phyloP scores from a whole-genome alignment of 805 yeast genomes.

The Candida koratica region DNA sequence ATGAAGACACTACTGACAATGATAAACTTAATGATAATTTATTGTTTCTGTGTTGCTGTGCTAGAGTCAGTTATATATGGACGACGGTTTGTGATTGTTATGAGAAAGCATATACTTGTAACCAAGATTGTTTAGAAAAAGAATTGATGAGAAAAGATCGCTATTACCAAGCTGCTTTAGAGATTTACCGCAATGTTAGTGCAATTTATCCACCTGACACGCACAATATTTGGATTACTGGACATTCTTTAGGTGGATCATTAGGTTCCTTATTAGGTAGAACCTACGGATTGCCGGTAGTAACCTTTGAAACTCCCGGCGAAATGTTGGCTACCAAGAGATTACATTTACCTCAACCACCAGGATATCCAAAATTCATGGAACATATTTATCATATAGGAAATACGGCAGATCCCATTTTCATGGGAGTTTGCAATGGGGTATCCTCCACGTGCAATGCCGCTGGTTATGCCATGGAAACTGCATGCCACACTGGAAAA shows the following conservation, averaged over 20 bases:
- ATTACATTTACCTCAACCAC: slow-evolving; percentile 88
- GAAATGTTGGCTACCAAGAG: slow-evolving; percentile 79
- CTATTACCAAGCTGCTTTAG: slow-evolving; percentile 76
- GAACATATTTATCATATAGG: slow-evolving; percentile 95
- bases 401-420: slow-evolving; percentile 95
- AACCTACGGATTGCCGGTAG: slow-evolving; percentile 86
- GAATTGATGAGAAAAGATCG: slow-evolving; percentile 72
- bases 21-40: slow-evolving; percentile 87
- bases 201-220: slow-evolving; percentile 55
- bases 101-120: slow-evolving; percentile 77
- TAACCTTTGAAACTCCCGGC: slow-evolving; percentile 91
- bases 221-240: slow-evolving; percentile 82
- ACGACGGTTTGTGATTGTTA: slow-evolving; percentile 94
- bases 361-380: slow-evolving; percentile 71
- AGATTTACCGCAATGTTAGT: slow-evolving; percentile 71
- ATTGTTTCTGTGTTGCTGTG: slow-evolving; percentile 93
- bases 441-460: slow-evolving; percentile 83
- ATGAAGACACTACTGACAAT: slow-evolving; percentile 65
- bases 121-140: slow-evolving; percentile 78
- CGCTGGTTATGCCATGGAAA: slow-evolving; percentile 96
- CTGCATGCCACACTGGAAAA: slow-evolving; percentile 88
- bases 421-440: slow-evolving; percentile 95
- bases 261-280: slow-evolving; percentile 77
- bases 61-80: slow-evolving; percentile 88
- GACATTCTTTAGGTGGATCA: slow-evolving; percentile 94